Evolutionary conservation across 192 early-diverging fungal genomes (phyloP), one percentile per base, ranked within the genome.

Genomic region (Dissophora globulifera): DNA sequence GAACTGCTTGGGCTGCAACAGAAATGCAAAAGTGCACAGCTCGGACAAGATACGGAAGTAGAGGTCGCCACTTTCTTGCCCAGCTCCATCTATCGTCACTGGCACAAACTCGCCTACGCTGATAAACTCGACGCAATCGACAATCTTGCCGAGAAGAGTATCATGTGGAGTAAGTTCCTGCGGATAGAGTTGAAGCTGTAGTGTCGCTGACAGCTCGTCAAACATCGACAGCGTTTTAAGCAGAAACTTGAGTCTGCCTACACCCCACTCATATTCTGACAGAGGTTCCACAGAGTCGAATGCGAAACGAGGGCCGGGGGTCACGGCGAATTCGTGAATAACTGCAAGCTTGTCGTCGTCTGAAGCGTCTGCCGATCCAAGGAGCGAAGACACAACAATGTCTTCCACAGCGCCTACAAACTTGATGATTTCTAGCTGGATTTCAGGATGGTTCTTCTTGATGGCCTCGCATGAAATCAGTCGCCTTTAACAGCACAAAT

Each of bases 171-270:
- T 11, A 10, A 13, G 29, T 4, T 40, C 58, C 17, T 50, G 25
- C 26, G 72, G 72, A 41, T 62, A 76, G 0, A 76, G 51, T 45
- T 62, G 58, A 33, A 67, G 51, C n/a, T 67, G 72, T 12, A 76
- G 29, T 0, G n/a, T 2, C 4, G 58, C 45, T 0, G 62, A 49
- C 2, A 62, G 45, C 31, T 76, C 72, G 35, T 76, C 72, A 49
- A 67, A 67, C 3, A 63, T 43, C 2, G 72, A 50, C 9, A 76
- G 25, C 4, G 35, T 42, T 26, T 58, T 57, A 19, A 76, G 48
- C 22, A 67, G 4, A 53, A 67, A 66, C 29, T 76, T 56, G 1
- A 76, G 26, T 0, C 64, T 49, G 6, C 72, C 72, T 1, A 67
- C 38, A 29, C 49, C 59, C 72, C 72, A 67, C 13, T 76, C 72